Conservation (phyloP, 192 early-diverging fungal genomes). For the Mortierella claussenii region DNA sequence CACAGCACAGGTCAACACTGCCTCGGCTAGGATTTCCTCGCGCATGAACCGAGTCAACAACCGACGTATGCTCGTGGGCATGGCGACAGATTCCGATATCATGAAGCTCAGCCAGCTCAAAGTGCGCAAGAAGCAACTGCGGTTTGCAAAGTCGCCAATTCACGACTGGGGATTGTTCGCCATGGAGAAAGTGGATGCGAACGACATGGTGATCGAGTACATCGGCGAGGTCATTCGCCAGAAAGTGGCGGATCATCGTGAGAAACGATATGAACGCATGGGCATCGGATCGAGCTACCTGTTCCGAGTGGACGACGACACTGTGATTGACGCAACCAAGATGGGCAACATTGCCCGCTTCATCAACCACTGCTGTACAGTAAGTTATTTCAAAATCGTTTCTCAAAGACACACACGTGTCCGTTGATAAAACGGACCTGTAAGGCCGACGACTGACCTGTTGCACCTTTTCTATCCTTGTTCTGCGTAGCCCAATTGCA, state of each 20-base stretch:
- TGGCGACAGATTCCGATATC: conserved; percentile 75
- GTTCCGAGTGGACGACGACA: conserved; percentile 96
- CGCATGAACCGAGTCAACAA: conserved; percentile 78
- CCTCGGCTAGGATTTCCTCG: conserved; percentile 60
- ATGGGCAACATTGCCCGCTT: conserved; percentile 98
- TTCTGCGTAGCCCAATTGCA: conserved; percentile 90
- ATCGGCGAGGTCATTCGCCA: conserved; percentile 96
- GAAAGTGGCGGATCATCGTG: conserved; percentile 94
- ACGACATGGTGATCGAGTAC: conserved; percentile 99
- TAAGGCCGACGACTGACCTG: no score
- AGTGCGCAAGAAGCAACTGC: conserved; percentile 87
- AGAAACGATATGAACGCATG: conserved; percentile 91
- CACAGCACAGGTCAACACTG: conserved; percentile 33
- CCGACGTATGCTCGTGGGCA: conserved; percentile 63
- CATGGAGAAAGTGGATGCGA: conserved; percentile 88
- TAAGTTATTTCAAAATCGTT: conserved; percentile 52
- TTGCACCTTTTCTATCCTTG: conserved; percentile 2
- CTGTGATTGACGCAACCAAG: conserved; percentile 97
- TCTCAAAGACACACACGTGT: background rate
- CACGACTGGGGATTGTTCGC: conserved; percentile 99
- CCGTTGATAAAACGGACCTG: no score
- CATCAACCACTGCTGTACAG: conserved; percentile 97
- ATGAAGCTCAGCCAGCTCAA: conserved; percentile 95
- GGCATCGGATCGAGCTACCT: conserved; percentile 96
- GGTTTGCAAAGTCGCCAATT: conserved; percentile 93